Percentiles rank a stretch among this genome's conserved stretches.
These are phyloP conservation scores for Kipferlia bialata DNA, from an alignment of 78 protist species.

Conservation along the genomic window DNA sequence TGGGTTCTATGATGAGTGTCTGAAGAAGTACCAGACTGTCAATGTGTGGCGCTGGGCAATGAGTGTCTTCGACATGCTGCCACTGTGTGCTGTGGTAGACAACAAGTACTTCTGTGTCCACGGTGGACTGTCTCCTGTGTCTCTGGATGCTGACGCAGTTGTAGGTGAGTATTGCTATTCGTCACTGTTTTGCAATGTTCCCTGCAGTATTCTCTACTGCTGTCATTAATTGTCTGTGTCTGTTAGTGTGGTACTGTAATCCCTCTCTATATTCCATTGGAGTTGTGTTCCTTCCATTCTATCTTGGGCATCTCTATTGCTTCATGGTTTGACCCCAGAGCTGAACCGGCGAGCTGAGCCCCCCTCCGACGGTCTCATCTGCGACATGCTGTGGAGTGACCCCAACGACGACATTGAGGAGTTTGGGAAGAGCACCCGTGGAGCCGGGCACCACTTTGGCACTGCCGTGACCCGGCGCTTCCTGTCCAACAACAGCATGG, in stretches of 20 bases:
- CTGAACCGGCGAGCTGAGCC: conserved; percentile 37
- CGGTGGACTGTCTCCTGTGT: conserved; percentile 28
- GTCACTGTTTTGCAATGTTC: too few relatives aligned
- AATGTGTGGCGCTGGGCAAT: conserved; percentile 70
- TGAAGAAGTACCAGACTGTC: not conserved
- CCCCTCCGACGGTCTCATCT: not conserved
- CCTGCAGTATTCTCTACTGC: too few relatives aligned
- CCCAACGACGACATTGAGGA: not conserved
- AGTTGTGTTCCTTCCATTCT: too few relatives aligned
- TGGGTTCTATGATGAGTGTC: not conserved
- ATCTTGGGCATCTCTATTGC: too few relatives aligned
- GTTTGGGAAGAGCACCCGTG: conserved; percentile 16
- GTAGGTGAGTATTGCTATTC: too few relatives aligned
- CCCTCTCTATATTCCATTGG: too few relatives aligned
- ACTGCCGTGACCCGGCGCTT: conserved; percentile 39
- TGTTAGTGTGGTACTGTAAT: too few relatives aligned
- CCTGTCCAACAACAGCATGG: conserved; percentile 51
- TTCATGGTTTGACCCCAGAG: too few relatives aligned
- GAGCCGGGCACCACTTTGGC: conserved; percentile 33
- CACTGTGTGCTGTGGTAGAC: conserved; percentile 24
- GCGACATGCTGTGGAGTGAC: conserved; percentile 5
- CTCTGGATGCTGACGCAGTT: not conserved
- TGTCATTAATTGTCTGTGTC: too few relatives aligned
- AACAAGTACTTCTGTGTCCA: conserved; percentile 29
- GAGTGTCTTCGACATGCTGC: conserved; percentile 31